Conservation (phyloP, 2,329 filamentous ascomycete species). For the Claviceps humidiphila region DNA sequence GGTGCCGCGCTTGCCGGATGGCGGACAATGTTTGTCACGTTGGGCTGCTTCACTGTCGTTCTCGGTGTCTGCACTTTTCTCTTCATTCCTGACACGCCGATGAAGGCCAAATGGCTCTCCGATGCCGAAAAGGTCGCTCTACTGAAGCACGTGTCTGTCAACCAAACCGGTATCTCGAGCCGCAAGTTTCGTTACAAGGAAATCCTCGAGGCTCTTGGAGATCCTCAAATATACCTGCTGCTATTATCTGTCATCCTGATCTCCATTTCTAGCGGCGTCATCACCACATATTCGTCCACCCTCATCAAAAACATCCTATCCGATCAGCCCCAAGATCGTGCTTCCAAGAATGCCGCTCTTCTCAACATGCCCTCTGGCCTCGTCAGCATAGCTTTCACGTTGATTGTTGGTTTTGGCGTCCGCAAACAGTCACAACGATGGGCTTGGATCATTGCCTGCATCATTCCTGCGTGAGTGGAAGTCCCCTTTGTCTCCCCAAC, state of each 20-base stretch:
- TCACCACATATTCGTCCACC: slow-evolving; percentile 41
- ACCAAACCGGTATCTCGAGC: slow-evolving; percentile 44
- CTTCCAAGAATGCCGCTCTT: slow-evolving; percentile 30
- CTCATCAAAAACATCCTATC: slow-evolving; percentile 36
- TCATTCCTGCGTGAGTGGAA: slow-evolving; percentile 29
- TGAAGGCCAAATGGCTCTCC: slow-evolving; percentile 32
- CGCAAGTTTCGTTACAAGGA: slow-evolving; percentile 39
- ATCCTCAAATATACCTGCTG: slow-evolving; percentile 39
- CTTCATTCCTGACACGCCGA: slow-evolving; percentile 29
- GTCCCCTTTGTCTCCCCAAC: neutral
- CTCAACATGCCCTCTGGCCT: slow-evolving; percentile 42
- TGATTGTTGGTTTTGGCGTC: slow-evolving; percentile 34
- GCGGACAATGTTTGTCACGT: slow-evolving; percentile 57
- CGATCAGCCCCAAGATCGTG: slow-evolving; percentile 6
- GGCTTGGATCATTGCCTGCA: slow-evolving; percentile 35
- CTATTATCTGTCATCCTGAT: slow-evolving; percentile 33
- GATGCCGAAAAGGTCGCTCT: slow-evolving; percentile 35
- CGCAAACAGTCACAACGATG: slow-evolving; percentile 33
- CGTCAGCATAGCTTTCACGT: slow-evolving; percentile 37
- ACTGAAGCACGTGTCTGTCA: slow-evolving; percentile 39
- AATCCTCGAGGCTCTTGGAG: slow-evolving; percentile 36
- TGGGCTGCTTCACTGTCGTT: slow-evolving; percentile 35
- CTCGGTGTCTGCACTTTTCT: slow-evolving; percentile 20
- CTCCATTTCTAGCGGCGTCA: slow-evolving; percentile 38
- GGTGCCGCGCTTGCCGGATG: slow-evolving; percentile 49